phyloP scores from a whole-genome alignment of 345 rosid genomes.

The Eucalyptus pauciflora region DNA sequence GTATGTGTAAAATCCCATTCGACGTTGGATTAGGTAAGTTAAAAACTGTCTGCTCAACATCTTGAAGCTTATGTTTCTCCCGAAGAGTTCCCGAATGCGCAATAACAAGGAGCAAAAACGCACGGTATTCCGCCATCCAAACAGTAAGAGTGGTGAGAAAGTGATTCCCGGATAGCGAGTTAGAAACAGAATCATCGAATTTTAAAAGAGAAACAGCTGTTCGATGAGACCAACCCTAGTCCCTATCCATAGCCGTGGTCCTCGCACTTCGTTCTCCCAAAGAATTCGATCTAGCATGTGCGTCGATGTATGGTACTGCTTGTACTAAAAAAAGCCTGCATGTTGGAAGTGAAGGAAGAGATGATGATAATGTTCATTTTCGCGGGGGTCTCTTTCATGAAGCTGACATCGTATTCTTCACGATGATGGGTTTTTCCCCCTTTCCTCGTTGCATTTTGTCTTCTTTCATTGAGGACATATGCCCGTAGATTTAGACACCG shows the following conservation, averaged over 20 bases:
- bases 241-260: neutral
- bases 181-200: neutral
- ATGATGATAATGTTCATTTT: neutral
- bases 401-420: neutral
- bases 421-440: neutral
- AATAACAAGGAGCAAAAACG: neutral
- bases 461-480: neutral
- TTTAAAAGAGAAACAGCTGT: neutral
- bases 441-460: neutral
- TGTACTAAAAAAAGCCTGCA: neutral
- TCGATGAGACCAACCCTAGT: neutral
- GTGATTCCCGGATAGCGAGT: neutral
- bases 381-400: neutral
- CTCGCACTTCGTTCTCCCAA: neutral
- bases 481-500: neutral
- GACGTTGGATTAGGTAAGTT: neutral
- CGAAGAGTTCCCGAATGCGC: neutral
- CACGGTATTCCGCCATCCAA: neutral
- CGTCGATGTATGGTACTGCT: neutral
- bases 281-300: neutral
- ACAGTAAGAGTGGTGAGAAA: neutral
- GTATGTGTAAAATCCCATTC: neutral
- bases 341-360: neutral
- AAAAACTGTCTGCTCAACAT: neutral
- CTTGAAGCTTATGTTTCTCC: neutral